Conservation (phyloP, 768 basidiomycete species). For the Phlebiopsis flavidoalba region DNA sequence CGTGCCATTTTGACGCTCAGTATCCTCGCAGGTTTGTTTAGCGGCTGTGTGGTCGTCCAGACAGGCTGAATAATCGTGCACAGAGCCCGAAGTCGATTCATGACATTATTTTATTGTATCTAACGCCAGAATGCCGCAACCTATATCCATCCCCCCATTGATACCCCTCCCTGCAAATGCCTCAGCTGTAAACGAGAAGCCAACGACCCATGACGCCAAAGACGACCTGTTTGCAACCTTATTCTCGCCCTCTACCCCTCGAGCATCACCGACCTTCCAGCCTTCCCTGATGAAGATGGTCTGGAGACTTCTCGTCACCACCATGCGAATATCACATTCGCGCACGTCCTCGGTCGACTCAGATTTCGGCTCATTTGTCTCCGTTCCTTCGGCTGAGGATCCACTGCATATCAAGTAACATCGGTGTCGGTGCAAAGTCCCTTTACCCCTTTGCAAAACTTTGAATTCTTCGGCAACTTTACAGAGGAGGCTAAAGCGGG, state of each 20-base stretch:
- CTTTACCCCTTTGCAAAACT: slow-evolving; percentile 2
- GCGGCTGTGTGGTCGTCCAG: too few species aligned
- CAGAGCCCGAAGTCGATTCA: not conserved
- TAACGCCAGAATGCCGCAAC: slow-evolving; percentile 1
- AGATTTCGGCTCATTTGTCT: slow-evolving; percentile 61
- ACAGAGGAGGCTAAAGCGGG: slow-evolving; percentile 45
- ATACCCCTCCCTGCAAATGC: slow-evolving; percentile 20
- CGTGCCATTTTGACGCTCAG: too few species aligned
- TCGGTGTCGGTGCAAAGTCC: not conserved
- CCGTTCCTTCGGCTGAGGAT: slow-evolving; percentile 48
- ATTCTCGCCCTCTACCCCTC: slow-evolving; percentile 29
- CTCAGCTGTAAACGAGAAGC: not conserved
- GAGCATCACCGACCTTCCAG: slow-evolving; percentile 21
- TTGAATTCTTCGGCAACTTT: slow-evolving; percentile 59
- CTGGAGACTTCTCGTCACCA: not conserved
- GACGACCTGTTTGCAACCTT: slow-evolving; percentile 31
- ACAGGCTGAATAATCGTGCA: too few species aligned
- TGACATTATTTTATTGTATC: not conserved
- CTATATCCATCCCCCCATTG: slow-evolving; percentile 19
- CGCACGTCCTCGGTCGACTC: slow-evolving; percentile 29
- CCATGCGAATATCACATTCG: slow-evolving; percentile 5
- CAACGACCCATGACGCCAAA: slow-evolving; percentile 10
- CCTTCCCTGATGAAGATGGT: slow-evolving; percentile 4
- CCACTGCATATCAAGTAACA: slow-evolving; percentile 31
- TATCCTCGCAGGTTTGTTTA: too few species aligned